Evolutionary conservation across 176 grass and related monocot genomes (phyloP), one percentile per base, ranked within the genome.

Genomic region (Poa pratensis): DNA sequence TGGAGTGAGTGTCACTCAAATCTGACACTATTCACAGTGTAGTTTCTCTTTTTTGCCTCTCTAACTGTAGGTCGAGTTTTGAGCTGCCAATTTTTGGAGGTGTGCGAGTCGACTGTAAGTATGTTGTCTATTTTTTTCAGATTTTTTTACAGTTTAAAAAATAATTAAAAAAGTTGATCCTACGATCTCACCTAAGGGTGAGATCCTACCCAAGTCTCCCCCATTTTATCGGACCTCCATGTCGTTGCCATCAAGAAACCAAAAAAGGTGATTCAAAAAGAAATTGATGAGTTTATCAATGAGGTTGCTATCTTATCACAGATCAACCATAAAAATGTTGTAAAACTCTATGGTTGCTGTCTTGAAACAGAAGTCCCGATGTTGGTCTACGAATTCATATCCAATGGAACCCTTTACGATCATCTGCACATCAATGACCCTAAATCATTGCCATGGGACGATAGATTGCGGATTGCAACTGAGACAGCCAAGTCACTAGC

Each of bases 351-450:
- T 14, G 90, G 90, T 0, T 92, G 90, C 9, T 92, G 84, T 18
- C 78, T 92, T 26, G 90, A 92, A 76, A 92, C 76, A 0, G 67
- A 92, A 57, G 91, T 92, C 17, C 80, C 87, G 2, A 19, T 89
- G 16, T 52, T 92, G 37, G 87, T 89, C 0, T 43, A 43, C 1
- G 40, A 43, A 10, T 43, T 43, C 40, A 43, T 43, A 43, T 43
- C 40, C 40, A 43, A 92, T 74, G 81, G 87, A 6, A 83, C 84
- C 1, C 91, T 92, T 53, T 81, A 88, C 2, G 19, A 87, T 2
- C 87, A 87, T 76, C 69, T 92, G 6, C 80, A 90, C 40, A 10
- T 43, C 8, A 10, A 43, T 9, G 40, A 10, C 7, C 54, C 6
- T n/a, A n/a, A 3, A 57, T 57, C 54, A 9, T n/a, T 57, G 19